A percentile compares a stretch with the other conserved stretches of the same genome.
Conservation (phyloP, 2,329 filamentous ascomycete species). For the Aspergillus awamori region DNA sequence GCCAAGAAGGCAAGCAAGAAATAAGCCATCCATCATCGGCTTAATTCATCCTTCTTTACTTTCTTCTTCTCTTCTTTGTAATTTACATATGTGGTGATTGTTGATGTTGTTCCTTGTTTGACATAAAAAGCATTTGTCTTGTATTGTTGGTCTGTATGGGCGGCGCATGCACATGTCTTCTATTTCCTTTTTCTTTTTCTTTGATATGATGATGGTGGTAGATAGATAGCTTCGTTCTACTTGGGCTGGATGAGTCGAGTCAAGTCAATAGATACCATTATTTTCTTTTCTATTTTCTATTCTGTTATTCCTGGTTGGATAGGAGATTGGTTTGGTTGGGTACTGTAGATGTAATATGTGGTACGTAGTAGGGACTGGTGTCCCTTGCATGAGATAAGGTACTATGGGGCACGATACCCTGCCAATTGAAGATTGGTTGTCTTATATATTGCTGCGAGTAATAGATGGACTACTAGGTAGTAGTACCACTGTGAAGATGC, state of each 20-base stretch:
- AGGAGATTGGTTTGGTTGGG: neutral
- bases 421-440: no score
- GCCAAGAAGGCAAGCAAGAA: slow-evolving; percentile 37
- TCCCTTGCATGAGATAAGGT: no score
- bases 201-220: neutral
- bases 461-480: no score
- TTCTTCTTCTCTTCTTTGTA: slow-evolving; percentile 24
- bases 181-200: neutral
- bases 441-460: no score
- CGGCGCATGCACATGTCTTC: slow-evolving; percentile 18
- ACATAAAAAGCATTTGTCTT: slow-evolving; percentile 20
- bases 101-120: neutral
- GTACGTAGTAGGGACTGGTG: no score
- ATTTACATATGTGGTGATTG: neutral
- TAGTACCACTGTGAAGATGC: no score
- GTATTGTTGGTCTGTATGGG: slow-evolving; percentile 17
- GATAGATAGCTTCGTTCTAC: slow-evolving; percentile 9
- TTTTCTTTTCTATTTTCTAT: neutral
- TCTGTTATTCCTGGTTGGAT: neutral
- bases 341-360: no score
- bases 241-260: neutral
- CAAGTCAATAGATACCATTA: slow-evolving; percentile 19
- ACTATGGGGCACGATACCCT: no score
- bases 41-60: neutral
- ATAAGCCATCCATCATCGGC: slow-evolving; percentile 7